Conservation (phyloP, 2,329 filamentous ascomycete genomes). For the Hirsutella rhossiliensis region DNA sequence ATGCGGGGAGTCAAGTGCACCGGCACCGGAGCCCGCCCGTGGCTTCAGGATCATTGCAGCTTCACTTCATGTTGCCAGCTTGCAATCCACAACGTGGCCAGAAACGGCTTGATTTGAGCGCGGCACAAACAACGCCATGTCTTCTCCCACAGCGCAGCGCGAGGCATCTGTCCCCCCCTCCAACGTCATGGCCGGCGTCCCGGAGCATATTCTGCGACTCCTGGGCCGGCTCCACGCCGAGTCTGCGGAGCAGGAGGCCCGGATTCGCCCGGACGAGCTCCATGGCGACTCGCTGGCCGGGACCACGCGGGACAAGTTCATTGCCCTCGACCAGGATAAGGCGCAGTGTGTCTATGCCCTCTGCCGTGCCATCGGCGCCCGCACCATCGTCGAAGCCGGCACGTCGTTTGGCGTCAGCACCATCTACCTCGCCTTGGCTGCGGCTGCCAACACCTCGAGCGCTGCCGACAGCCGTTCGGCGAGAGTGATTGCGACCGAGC, state of each 20-base stretch:
- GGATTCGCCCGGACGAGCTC: slow-evolving; percentile 1
- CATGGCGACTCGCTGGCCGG: slow-evolving; percentile 11
- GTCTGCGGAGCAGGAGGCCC: slow-evolving; percentile 5
- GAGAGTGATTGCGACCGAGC: slow-evolving; percentile 46
- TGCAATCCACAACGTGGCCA: too few relatives aligned
- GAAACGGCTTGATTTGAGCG: too few relatives aligned
- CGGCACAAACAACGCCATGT: too few relatives aligned
- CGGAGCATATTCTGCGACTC: slow-evolving; percentile 3
- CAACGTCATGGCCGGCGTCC: slow-evolving; percentile 1
- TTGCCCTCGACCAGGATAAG: slow-evolving; percentile 48
- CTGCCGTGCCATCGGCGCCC: slow-evolving; percentile 32
- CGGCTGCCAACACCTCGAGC: slow-evolving; percentile 34
- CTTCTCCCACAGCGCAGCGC: too few relatives aligned
- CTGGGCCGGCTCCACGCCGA: slow-evolving; percentile 6
- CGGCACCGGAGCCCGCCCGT: too few relatives aligned
- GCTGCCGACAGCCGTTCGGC: slow-evolving; percentile 7
- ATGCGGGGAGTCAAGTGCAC: too few relatives aligned
- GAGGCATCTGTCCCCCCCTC: not conserved
- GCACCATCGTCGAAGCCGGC: slow-evolving; percentile 46
- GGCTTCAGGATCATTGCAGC: too few relatives aligned
- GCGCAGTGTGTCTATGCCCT: slow-evolving; percentile 44
- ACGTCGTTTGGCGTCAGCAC: slow-evolving; percentile 52
- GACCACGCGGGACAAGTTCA: slow-evolving; percentile 42
- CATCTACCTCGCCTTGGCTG: slow-evolving; percentile 49
- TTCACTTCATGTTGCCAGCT: too few relatives aligned